phyloP scores from a whole-genome alignment of 2,329 filamentous ascomycete species.

The Chaetomium sp. region DNA sequence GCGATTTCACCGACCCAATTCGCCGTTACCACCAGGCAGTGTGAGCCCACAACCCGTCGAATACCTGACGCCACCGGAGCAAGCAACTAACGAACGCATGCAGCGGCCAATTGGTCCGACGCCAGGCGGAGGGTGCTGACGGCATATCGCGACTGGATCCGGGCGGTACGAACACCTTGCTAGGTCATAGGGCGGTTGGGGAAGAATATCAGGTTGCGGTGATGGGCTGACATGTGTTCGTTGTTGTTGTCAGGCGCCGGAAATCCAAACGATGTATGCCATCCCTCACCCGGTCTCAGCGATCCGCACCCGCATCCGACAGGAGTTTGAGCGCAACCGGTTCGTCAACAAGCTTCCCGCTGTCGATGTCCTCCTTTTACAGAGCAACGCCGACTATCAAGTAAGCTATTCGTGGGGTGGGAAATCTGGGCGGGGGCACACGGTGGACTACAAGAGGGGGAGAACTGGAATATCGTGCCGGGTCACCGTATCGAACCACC shows the following conservation, averaged over 20 bases:
- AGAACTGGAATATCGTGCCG: neutral
- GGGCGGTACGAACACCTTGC: conserved; percentile 62
- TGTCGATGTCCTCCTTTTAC: conserved; percentile 82
- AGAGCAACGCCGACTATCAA: conserved; percentile 93
- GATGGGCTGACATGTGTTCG: neutral
- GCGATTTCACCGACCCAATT: conserved; percentile 91
- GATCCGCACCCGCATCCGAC: conserved; percentile 86
- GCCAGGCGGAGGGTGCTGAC: conserved; percentile 79
- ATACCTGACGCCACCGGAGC: neutral
- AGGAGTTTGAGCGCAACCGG: conserved; percentile 94
- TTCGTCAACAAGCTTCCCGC: conserved; percentile 84
- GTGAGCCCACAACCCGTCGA: conserved; percentile 42
- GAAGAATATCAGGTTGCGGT: neutral
- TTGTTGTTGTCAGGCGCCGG: conserved; percentile 63
- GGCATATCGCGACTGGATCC: conserved; percentile 92
- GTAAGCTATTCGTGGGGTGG: conserved; percentile 41
- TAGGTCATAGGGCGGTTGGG: too few species aligned
- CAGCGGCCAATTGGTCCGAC: conserved; percentile 84
- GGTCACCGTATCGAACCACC: neutral
- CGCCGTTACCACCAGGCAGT: conserved; percentile 71
- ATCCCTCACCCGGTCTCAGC: conserved; percentile 80
- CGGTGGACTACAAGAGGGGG: neutral
- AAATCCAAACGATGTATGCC: conserved; percentile 97
- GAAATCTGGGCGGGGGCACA: neutral
- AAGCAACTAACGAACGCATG: conserved; percentile 31